Conservation (phyloP, 2,329 filamentous ascomycete genomes). For the Chalaropsis ovoidea region DNA sequence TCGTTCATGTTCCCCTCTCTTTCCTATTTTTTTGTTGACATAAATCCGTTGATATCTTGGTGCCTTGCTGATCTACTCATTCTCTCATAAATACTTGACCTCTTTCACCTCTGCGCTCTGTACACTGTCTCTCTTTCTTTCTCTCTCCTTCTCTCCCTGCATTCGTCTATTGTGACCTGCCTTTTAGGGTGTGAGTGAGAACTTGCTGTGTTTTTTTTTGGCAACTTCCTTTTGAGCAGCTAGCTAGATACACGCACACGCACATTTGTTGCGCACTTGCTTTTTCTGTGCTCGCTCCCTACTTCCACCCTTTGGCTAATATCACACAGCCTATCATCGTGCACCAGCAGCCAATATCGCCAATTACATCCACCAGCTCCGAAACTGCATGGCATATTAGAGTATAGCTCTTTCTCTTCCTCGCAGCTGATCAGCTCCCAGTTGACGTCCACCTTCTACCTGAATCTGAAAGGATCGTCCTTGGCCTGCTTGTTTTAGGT, state of each 20-base stretch:
- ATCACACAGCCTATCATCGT: neutral
- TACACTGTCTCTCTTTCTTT: neutral
- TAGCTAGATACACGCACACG: neutral
- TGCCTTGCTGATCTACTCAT: neutral
- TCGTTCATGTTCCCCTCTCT: neutral
- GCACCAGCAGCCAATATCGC: neutral
- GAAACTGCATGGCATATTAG: constrained; percentile 7
- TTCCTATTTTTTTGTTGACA: constrained; percentile 6
- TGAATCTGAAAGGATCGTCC: constrained; percentile 11
- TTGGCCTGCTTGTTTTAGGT: neutral
- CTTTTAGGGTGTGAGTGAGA: neutral
- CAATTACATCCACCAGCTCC: neutral
- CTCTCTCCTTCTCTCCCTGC: neutral
- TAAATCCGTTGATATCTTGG: constrained; percentile 12
- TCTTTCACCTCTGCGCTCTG: constrained; percentile 1
- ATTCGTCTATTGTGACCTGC: neutral
- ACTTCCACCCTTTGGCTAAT: neutral
- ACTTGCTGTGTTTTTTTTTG: neutral
- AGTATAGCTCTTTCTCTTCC: neutral
- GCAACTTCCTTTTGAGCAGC: neutral
- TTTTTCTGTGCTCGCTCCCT: neutral
- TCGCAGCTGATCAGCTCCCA: neutral
- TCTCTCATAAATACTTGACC: constrained; percentile 7
- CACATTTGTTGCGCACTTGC: neutral
- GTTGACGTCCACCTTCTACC: neutral